Base-by-base conservation (phyloP, 106 monocot genomes). In the Dendrobium nobile region DNA sequence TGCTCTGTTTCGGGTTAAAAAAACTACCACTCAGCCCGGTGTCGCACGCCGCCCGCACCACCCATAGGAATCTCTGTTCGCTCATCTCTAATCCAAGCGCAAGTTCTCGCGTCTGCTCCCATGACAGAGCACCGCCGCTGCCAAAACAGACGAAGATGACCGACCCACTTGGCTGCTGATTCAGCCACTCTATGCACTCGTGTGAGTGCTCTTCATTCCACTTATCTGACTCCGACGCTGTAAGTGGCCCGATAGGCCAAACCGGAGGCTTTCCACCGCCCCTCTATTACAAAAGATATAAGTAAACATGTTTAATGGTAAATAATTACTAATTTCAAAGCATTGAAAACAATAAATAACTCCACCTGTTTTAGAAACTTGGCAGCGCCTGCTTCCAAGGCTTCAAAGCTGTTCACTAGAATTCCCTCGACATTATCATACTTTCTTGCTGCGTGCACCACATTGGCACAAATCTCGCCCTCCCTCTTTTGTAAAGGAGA, bases 341-440 rank as follows among this genome's bases (percentile, higher is more conserved):
- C 2, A 7, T 24, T 22, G 22, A 65, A 24, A 24, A 65, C 0
- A 22, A 22, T 5, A 26, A 65, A 22, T 24, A 65, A 26, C n/a
- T 3, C 2, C 5, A 65, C 64, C n/a, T 65, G 7, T 65, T 65
- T 65, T 5, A 65, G 9, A 65, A 24, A 2, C 64, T 7, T 20
- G 24, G 64, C 64, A 0, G 22, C 64, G 22, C 26, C 64, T 3
- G 26, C 9, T 26, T 65, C 64, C 20, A 26, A 2, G 11, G 64
- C 64, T 65, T 65, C 64, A 24, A 65, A 65, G 64, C 64, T 65
- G 64, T 65, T 65, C 24, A 65, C 64, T 7, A 65, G 20, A 65
- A 65, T 65, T 26, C 64, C 64, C 4, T 65, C 64, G 7, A 65
- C 7, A 65, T 22, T 20, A 65, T 26, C 8, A 26, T 24, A 26